A percentile compares a stretch with the other conserved stretches of the same genome.
Evolutionary conservation across 345 rosid species (phyloP).

Genomic region (Eucalyptus pauciflora): DNA sequence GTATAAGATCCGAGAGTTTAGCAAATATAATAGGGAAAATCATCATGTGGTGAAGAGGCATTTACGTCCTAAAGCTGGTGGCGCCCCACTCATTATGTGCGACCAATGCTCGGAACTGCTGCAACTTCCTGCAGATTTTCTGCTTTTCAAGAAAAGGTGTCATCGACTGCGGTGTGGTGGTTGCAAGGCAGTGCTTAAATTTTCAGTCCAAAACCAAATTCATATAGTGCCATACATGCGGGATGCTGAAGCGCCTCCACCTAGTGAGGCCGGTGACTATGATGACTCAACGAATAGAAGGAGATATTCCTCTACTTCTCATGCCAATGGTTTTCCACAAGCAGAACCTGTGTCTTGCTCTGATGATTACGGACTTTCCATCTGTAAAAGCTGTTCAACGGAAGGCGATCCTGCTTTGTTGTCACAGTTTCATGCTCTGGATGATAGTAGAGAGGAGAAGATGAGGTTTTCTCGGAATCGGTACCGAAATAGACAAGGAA

Average conservation of each 20-base stretch:
- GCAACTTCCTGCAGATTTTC: conserved; percentile 75
- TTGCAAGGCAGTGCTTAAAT: conserved; percentile 53
- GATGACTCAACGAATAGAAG: not conserved
- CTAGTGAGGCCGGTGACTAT: conserved; percentile 16
- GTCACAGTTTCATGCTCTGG: conserved; percentile 1
- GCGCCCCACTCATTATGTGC: conserved; percentile 69
- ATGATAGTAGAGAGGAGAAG: not conserved
- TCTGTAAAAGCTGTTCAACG: conserved; percentile 10
- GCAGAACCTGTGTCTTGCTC: conserved; percentile 23
- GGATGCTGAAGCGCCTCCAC: conserved; percentile 6
- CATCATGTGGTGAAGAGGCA: conserved; percentile 38
- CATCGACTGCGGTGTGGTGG: conserved; percentile 71
- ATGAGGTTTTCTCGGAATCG: conserved; percentile 1
- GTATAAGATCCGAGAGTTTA: conserved; percentile 19
- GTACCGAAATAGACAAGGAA: conserved; percentile 3
- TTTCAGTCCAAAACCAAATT: conserved; percentile 40
- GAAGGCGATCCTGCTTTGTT: conserved; percentile 9
- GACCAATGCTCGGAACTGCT: conserved; percentile 37
- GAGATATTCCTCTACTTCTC: conserved; percentile 1
- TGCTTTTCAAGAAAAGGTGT: conserved; percentile 41
- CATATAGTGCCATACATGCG: conserved; percentile 40
- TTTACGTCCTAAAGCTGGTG: conserved; percentile 68
- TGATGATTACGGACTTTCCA: conserved; percentile 10
- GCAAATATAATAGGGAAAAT: conserved; percentile 30
- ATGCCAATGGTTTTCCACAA: not conserved